Conservation (phyloP, 2,329 filamentous ascomycete species). For the Aspergillus aculeatus region DNA sequence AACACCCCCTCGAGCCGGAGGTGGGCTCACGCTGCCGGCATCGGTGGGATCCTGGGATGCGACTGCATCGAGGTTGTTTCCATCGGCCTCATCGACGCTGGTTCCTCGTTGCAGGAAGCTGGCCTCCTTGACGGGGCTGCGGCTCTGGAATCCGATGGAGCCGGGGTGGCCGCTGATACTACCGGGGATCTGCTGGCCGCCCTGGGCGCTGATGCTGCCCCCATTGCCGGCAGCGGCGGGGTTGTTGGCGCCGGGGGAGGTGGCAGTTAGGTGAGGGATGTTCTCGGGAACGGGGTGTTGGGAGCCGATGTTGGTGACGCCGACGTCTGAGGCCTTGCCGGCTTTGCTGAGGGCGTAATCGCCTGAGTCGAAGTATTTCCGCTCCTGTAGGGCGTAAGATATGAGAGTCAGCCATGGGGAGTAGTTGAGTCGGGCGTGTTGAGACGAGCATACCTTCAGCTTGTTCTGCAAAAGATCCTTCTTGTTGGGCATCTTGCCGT, state of each 20-base stretch:
- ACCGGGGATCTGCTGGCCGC: conserved; percentile 43
- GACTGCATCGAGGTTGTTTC: conserved; percentile 10
- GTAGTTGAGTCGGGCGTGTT: neutral
- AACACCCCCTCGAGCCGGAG: conserved; percentile 53
- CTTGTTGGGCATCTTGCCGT: conserved; percentile 95
- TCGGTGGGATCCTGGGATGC: conserved; percentile 43
- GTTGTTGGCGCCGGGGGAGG: conserved; percentile 47
- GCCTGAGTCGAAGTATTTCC: conserved; percentile 97
- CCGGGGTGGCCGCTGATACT: conserved; percentile 43
- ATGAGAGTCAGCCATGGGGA: neutral
- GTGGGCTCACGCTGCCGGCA: conserved; percentile 43
- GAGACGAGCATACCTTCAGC: conserved; percentile 63
- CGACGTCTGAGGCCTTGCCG: conserved; percentile 90
- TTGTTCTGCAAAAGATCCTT: conserved; percentile 97
- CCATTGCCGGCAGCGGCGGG: conserved; percentile 34
- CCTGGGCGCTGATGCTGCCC: conserved; percentile 30
- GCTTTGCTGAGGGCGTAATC: conserved; percentile 97
- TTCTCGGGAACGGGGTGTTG: conserved; percentile 94
- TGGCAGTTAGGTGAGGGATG: conserved; percentile 82
- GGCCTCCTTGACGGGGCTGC: conserved; percentile 86
- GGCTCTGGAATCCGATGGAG: conserved; percentile 53
- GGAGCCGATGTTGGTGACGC: conserved; percentile 88
- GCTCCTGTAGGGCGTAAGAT: conserved; percentile 59
- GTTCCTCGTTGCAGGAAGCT: conserved; percentile 83
- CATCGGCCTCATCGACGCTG: conserved; percentile 56